phyloP scores from a whole-genome alignment of 179 eudicot species.

The Carnegiea gigantea region DNA sequence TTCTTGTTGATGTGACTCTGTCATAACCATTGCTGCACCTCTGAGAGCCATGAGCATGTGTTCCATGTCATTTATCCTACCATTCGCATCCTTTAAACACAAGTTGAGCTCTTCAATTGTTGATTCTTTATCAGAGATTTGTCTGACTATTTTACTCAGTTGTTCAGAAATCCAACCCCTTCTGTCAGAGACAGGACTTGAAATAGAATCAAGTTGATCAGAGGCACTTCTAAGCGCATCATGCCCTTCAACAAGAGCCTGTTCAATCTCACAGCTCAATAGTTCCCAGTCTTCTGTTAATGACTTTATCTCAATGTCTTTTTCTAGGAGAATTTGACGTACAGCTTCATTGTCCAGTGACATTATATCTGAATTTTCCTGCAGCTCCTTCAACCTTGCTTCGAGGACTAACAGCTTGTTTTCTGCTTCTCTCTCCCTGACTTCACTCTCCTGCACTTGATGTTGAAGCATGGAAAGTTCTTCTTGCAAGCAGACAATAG shows the following conservation, averaged over 20 bases:
- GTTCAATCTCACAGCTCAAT: conserved; percentile 60
- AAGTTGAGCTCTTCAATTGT: conserved; percentile 57
- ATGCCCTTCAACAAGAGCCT: conserved; percentile 60
- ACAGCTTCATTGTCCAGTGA: conserved; percentile 50
- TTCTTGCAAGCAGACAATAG: conserved; percentile 93
- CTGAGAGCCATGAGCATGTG: conserved; percentile 79
- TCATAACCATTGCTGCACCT: conserved; percentile 79
- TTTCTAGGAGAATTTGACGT: conserved; percentile 44
- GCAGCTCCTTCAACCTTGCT: conserved; percentile 44
- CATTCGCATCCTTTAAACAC: conserved; percentile 66
- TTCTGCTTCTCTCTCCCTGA: conserved; percentile 56
- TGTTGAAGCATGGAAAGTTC: conserved; percentile 80
- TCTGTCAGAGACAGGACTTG: conserved; percentile 40
- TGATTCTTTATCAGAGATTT: conserved; percentile 64
- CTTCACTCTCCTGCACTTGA: conserved; percentile 56
- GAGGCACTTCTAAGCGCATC: conserved; percentile 69
- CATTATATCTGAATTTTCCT: conserved; percentile 34
- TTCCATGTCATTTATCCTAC: conserved; percentile 63
- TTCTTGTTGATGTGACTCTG: conserved; percentile 82
- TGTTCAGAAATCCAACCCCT: conserved; percentile 53
- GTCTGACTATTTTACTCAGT: conserved; percentile 54
- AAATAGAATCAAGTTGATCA: conserved; percentile 47
- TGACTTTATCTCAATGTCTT: conserved; percentile 45
- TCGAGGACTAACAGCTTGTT: conserved; percentile 42
- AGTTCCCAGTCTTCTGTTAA: conserved; percentile 55